These are phyloP conservation scores for Infundibulicybe gibba DNA, from an alignment of 768 basidiomycete species.

Conservation along the genomic window DNA sequence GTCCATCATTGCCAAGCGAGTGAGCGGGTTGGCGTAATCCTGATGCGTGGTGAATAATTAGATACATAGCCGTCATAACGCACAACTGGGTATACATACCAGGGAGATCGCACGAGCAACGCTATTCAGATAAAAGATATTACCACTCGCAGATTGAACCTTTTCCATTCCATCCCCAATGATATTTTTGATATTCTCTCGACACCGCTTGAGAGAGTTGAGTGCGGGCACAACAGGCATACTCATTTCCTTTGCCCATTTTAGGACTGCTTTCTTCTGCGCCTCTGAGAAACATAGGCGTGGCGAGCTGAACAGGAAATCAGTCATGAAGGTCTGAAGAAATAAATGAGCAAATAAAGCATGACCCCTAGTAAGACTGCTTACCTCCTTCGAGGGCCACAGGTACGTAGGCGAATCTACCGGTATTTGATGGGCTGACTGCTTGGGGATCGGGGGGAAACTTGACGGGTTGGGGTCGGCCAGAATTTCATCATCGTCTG, in stretches of 20 bases:
- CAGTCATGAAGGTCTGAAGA: conserved; percentile 4
- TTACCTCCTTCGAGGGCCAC: conserved; percentile 4
- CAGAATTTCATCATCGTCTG: no score
- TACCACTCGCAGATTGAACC: conserved; percentile 3
- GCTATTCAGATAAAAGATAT: conserved; percentile 5
- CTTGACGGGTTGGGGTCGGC: no score
- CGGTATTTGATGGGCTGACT: not conserved
- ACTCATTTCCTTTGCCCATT: conserved; percentile 4
- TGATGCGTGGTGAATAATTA: not conserved
- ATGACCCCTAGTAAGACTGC: not conserved
- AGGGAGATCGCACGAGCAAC: conserved; percentile 3
- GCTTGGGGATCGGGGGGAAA: no score
- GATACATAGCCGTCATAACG: not conserved
- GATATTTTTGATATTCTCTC: not conserved
- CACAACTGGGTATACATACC: not conserved
- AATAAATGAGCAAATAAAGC: not conserved
- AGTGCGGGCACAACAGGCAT: conserved; percentile 1
- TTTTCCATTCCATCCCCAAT: conserved; percentile 1
- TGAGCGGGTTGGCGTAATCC: conserved; percentile 8
- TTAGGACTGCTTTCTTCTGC: conserved; percentile 4
- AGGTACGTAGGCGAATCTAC: conserved; percentile 1
- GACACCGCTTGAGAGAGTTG: not conserved
- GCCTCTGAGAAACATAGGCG: conserved; percentile 3
- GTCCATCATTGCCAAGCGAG: conserved; percentile 1
- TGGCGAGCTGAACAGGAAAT: conserved; percentile 3